Percentiles rank a stretch among this genome's conserved stretches.
These are phyloP conservation scores for Vitis labrusca DNA, from an alignment of 164 flowering plant species.

Conservation along the genomic window DNA sequence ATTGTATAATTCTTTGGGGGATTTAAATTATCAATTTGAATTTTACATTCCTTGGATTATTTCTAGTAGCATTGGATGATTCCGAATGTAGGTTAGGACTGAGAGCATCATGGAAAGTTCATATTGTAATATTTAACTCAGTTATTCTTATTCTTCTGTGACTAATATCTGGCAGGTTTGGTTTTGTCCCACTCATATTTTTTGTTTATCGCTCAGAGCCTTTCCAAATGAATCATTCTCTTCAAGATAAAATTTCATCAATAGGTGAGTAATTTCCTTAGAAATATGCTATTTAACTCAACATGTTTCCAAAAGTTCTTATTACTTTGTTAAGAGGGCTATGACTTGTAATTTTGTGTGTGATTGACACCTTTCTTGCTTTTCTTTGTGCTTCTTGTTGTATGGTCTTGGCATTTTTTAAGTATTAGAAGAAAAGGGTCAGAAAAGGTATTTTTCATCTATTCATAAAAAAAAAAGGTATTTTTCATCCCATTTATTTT, in stretches of 20 bases:
- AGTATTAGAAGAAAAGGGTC: background rate
- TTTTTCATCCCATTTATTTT: too few species aligned
- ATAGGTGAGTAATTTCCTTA: constrained; percentile 54
- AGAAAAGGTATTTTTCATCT: too few species aligned
- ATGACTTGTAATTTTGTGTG: background rate
- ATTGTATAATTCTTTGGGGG: background rate
- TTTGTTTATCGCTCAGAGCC: constrained; percentile 34
- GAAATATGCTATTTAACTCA: background rate
- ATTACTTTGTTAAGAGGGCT: background rate
- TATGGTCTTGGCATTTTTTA: background rate
- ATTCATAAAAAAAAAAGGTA: too few species aligned
- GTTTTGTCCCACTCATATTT: constrained; percentile 53
- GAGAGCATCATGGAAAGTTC: background rate
- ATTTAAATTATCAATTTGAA: background rate
- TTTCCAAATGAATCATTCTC: constrained; percentile 23
- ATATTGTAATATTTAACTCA: background rate
- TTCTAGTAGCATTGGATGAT: background rate
- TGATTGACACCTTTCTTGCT: background rate
- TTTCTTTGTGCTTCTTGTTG: background rate
- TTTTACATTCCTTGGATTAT: background rate
- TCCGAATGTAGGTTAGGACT: background rate
- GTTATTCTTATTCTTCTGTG: constrained; percentile 3
- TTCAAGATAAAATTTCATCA: constrained; percentile 51
- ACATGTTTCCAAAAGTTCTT: background rate
- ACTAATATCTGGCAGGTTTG: constrained; percentile 56